These are phyloP conservation scores for Trametes versicolor DNA, from an alignment of 1,284 basidiomycete genomes.

Conservation along the genomic window DNA sequence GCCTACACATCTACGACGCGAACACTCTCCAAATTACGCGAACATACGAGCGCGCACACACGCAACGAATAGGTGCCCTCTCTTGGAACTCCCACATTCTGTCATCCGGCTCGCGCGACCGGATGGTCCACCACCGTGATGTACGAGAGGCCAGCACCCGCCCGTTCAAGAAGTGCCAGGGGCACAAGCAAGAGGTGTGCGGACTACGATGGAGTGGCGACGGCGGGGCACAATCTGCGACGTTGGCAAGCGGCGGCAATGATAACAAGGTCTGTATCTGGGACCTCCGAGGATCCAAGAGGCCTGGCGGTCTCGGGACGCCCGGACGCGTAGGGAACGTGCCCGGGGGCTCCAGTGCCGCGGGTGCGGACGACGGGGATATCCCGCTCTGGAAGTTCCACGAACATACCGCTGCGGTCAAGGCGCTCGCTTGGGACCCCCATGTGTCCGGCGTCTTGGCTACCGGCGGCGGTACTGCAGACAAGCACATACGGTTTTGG, in stretches of 20 bases:
- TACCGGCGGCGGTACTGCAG: conserved; percentile 97
- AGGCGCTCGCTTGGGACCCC: conserved; percentile 98
- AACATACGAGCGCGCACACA: conserved; percentile 90
- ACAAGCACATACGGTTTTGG: conserved; percentile 98
- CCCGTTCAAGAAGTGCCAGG: conserved; percentile 82
- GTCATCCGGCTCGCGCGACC: conserved; percentile 92
- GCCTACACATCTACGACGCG: conserved; percentile 97
- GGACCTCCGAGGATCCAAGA: conserved; percentile 78
- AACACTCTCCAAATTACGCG: conserved; percentile 80
- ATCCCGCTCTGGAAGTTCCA: conserved; percentile 93
- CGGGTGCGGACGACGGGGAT: conserved; percentile 53
- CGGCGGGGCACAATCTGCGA: conserved; percentile 49
- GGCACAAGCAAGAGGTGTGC: conserved; percentile 96
- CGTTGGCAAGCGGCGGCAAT: conserved; percentile 94
- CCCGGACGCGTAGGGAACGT: conserved; percentile 42
- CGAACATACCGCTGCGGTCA: conserved; percentile 96
- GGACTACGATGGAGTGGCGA: conserved; percentile 92
- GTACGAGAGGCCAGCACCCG: conserved; percentile 79
- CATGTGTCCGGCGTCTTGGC: conserved; percentile 93
- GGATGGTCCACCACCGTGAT: conserved; percentile 92
- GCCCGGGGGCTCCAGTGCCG: conserved; percentile 39
- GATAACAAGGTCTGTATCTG: conserved; percentile 99
- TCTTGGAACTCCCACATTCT: conserved; percentile 95
- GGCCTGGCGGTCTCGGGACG: conserved; percentile 46
- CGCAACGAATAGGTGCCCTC: conserved; percentile 90